A percentile compares a stretch with the other conserved stretches of the same genome.
Conservation (phyloP, 257 asterid genomes). For the Solanum lycopersicoides region DNA sequence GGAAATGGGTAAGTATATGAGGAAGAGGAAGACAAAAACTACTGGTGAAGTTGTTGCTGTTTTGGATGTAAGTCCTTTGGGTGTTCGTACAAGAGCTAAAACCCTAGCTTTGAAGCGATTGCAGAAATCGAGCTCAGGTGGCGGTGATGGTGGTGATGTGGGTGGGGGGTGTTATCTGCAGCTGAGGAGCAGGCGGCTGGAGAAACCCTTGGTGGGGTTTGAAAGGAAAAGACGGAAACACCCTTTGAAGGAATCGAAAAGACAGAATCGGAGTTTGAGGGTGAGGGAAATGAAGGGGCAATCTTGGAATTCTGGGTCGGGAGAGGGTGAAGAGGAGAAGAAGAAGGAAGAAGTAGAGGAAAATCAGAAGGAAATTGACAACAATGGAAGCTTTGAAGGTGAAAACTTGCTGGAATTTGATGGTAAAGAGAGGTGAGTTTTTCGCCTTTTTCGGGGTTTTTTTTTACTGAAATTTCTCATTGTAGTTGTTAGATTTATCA, state of each 20-base stretch:
- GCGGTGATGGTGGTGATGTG: not conserved
- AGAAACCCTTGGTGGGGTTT: not conserved
- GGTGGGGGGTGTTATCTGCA: slow-evolving; percentile 22
- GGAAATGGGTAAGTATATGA: slow-evolving; percentile 25
- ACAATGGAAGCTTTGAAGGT: not conserved
- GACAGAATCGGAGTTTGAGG: not conserved
- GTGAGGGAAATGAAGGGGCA: not conserved
- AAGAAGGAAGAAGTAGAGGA: not conserved
- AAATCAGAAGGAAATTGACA: not conserved
- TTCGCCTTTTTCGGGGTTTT: not conserved
- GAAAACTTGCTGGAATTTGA: slow-evolving; percentile 20
- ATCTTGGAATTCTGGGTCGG: not conserved
- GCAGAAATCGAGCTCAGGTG: not conserved
- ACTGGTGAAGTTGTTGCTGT: slow-evolving; percentile 1
- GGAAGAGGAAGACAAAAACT: slow-evolving; percentile 20
- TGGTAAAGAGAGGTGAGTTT: slow-evolving; percentile 16
- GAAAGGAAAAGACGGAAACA: slow-evolving; percentile 5
- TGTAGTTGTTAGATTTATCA: not conserved
- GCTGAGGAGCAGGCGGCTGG: slow-evolving; percentile 16
- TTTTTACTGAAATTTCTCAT: not conserved
- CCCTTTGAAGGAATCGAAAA: not conserved
- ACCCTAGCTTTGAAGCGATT: slow-evolving; percentile 21
- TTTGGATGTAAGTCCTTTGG: slow-evolving; percentile 7
- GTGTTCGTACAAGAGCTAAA: slow-evolving; percentile 31
- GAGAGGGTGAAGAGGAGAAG: not conserved